Base-by-base conservation (phyloP, 352 stramenopile genomes). In the Pythium dissimile region DNA sequence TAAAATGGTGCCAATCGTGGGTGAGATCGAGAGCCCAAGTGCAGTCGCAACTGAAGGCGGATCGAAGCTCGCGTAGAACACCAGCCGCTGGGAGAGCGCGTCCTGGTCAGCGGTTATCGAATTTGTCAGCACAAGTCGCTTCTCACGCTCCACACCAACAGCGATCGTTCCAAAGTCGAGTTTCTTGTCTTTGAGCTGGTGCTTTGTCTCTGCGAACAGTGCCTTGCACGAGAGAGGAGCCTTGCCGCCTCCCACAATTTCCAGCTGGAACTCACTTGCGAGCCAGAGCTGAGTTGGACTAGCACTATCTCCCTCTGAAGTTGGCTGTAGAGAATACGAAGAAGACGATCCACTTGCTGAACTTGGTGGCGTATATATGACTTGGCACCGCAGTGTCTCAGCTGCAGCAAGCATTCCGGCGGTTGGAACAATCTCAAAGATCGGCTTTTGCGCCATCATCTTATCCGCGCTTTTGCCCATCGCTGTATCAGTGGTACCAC, bases 141-240 rank as follows among this genome's bases (percentile, higher is more conserved):
- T 88, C 16, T 87, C 71, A 11, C 70, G 74, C 20, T 84, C 72
- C 5, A 91, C 83, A 2, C 89, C 89, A 4, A 96, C 80, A 0
- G 89, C 77, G 24, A 95, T 79, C 6, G 71, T 83, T 2, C 82
- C 88, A 43, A 96, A 90, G 39, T 94, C 83, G 15, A 97, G 47
- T 39, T 79, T 84, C 57, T 90, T 94, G 24, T 94, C 80, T 21
- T 81, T 81, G 16, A 71, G 58, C 1, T 64, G 56, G 21, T 80
- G 71, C 42, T 88, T 89, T 11, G 72, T 49, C 8, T 92, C 84
- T 1, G 66, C 37, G 3, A 87, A 52, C 2, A 88, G 43, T 0
- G 75, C 82, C 15, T 80, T 73, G 24, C 80, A 91, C 18, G 53
- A 64, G 5, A 94, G 18, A 9, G 62, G 10, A 0, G 52, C 50